Base-by-base conservation (phyloP, 768 basidiomycete genomes). In the Kwoniella newhampshirensis region DNA sequence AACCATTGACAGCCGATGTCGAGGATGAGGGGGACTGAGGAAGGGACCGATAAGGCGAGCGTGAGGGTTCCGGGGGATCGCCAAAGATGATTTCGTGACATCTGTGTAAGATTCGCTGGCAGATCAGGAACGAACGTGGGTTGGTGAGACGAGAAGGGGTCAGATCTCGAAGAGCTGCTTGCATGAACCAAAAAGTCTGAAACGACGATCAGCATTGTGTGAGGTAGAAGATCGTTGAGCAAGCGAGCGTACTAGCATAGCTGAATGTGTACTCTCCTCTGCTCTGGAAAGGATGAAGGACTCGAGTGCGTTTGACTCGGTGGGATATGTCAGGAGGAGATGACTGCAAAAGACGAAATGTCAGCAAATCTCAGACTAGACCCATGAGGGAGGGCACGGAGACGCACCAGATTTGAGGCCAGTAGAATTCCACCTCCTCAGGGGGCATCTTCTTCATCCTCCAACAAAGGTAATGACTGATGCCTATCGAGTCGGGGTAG, bases 111-210 rank as follows among this genome's bases (percentile, higher is more conserved):
- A 92, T 84, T 59, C 94, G 85, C 77, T 93, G 91, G 75, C 96
- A 98, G 56, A 94, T 87, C 45, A 84, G 79, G 77, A 97, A 97
- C 0, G 91, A 89, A 40, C 79, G 82, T 2, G 90, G 86, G 45
- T 84, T 82, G 49, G 85, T 82, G 13, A 79, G 81, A 1, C 77
- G 57, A 42, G 77, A 67, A 40, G 77, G 67, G 0, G 86, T 82
- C 7, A 97, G 81, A 76, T 99, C 96, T 55, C 84, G 84, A 18
- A 99, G 81, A 25, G 88, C 85, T 15, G 94, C 90, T 83, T 98
- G 96, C 87, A 98, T 93, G 78, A 93, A 96, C 92, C 94, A 98
- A 42, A 99, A 79, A 0, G 96, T 97, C 91, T 93, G 72, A 7
- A 23, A 32, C 4, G 18, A 21, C 51, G 8, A 26, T 21, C 57